These are phyloP conservation scores for Leccinum boreale DNA, from an alignment of 768 basidiomycete species.

Conservation along the genomic window DNA sequence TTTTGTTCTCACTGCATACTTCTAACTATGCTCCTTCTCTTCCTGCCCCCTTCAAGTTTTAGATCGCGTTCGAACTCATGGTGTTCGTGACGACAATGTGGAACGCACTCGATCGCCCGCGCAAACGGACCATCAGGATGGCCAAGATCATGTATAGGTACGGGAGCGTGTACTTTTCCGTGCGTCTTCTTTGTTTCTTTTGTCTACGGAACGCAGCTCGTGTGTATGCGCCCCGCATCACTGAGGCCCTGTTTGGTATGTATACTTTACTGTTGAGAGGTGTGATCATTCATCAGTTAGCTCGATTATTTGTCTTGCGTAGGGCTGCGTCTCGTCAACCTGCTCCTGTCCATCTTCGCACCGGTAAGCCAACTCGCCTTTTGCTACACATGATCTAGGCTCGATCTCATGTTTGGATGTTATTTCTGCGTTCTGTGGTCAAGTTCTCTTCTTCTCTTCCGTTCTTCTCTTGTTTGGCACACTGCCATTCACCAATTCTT, in stretches of 20 bases:
- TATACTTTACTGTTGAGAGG: background rate
- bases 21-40: background rate
- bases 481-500: background rate
- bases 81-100: no score
- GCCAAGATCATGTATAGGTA: slow-evolving; percentile 12
- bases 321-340: slow-evolving; percentile 22
- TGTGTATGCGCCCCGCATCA: background rate
- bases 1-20: background rate
- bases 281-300: background rate
- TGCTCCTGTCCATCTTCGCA: slow-evolving; percentile 18
- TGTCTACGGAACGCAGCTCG: background rate
- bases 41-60: background rate
- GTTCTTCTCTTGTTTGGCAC: background rate
- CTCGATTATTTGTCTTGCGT: background rate
- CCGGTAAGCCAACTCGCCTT: slow-evolving; percentile 18
- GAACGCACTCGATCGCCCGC: no score
- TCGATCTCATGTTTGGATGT: background rate
- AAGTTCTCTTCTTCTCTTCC: background rate
- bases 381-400: background rate
- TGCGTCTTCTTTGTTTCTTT: slow-evolving; percentile 7
- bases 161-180: slow-evolving; percentile 27
- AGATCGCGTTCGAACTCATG: slow-evolving; percentile 5
- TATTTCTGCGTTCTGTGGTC: background rate
- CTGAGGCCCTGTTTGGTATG: slow-evolving; percentile 26
- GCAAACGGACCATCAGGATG: slow-evolving; percentile 9